These are phyloP conservation scores for Eragrostis nindensis DNA, from an alignment of 176 grass and related monocot genomes.

Conservation along the genomic window DNA sequence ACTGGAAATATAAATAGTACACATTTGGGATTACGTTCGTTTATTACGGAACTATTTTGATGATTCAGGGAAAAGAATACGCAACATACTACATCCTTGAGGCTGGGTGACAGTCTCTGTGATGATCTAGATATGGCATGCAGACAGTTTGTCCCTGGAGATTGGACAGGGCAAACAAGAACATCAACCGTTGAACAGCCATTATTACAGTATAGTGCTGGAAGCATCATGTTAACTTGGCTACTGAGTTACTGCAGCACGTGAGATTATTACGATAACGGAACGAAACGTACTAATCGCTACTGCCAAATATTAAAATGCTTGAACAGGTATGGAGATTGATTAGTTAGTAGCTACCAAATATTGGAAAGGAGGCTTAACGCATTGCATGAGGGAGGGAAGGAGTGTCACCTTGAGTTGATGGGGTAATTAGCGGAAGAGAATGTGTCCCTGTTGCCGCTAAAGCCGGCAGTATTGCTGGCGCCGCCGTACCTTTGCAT, in stretches of 20 bases:
- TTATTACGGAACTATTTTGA: too few species aligned
- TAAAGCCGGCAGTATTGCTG: constrained; percentile 60
- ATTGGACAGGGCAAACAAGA: background rate
- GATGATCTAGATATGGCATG: background rate
- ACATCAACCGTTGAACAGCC: background rate
- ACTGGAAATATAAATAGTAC: background rate
- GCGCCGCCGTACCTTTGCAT: constrained; percentile 87
- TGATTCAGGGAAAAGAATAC: background rate
- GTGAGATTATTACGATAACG: background rate
- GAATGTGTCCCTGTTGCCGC: constrained; percentile 42
- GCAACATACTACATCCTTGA: background rate
- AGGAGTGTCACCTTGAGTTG: constrained; percentile 62
- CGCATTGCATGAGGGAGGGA: background rate
- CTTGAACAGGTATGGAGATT: background rate
- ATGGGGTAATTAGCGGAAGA: constrained; percentile 63
- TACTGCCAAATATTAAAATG: background rate
- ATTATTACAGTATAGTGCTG: too few species aligned
- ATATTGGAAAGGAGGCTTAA: too few species aligned
- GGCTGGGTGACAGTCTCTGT: background rate
- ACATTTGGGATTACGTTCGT: background rate
- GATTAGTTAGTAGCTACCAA: too few species aligned
- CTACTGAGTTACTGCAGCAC: background rate
- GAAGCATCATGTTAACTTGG: background rate
- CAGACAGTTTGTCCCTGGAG: background rate
- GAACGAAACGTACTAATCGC: background rate